Evolutionary conservation across 2,329 filamentous ascomycete species (phyloP).

Genomic region (Berkeleyomyces basicola): DNA sequence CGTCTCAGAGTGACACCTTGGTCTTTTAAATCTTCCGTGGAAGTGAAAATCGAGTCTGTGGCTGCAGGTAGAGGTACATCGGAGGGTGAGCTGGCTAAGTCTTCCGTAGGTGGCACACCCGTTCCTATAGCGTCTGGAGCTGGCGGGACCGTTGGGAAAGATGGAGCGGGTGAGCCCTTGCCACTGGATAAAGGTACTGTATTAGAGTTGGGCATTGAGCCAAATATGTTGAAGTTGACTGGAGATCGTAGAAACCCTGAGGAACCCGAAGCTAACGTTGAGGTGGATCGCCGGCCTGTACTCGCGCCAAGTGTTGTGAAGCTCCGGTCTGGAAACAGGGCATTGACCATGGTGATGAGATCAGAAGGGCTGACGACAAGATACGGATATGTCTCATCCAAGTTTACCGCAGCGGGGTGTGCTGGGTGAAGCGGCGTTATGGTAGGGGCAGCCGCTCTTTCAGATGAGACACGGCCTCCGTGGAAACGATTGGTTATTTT

Average conservation of each 20-base stretch:
- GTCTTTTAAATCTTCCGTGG: conserved; percentile 33
- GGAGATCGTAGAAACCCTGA: conserved; percentile 51
- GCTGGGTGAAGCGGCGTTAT: not conserved
- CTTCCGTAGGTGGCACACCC: no score
- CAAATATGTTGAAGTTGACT: conserved; percentile 32
- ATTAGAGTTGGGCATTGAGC: conserved; percentile 32
- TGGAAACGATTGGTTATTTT: conserved; percentile 52
- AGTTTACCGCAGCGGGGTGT: not conserved
- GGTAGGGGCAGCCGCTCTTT: not conserved
- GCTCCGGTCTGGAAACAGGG: conserved; percentile 61
- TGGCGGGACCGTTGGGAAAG: no score
- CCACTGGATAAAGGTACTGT: conserved; percentile 25
- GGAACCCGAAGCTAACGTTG: conserved; percentile 50
- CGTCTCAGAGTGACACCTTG: conserved; percentile 48
- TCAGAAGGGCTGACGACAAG: conserved; percentile 67
- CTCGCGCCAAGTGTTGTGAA: conserved; percentile 45
- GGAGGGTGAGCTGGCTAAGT: no score
- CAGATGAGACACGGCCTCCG: conserved; percentile 17
- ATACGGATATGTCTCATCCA: conserved; percentile 34
- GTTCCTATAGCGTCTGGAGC: no score
- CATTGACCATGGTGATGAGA: conserved; percentile 62
- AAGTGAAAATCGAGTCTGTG: no score
- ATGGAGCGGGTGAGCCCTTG: not conserved
- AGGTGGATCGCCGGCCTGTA: conserved; percentile 44
- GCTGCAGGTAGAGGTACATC: no score